Percentiles rank a stretch among this genome's conserved stretches.
Conservation (phyloP, 2,329 filamentous ascomycete genomes). For the Metarhizium anisopliae region DNA sequence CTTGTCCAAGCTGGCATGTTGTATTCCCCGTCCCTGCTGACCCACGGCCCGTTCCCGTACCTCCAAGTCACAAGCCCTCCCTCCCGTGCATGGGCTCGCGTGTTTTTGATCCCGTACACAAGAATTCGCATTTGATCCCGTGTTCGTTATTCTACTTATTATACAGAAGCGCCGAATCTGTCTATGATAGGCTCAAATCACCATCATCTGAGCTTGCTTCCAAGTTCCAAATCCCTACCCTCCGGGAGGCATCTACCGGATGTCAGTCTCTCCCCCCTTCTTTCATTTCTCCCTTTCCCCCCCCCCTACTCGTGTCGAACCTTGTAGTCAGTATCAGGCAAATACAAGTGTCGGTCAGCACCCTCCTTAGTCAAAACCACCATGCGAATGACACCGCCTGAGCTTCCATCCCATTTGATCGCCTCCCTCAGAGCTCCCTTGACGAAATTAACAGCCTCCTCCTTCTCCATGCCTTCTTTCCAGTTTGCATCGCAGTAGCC, state of each 20-base stretch:
- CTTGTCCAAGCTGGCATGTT: background rate
- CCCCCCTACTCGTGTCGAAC: slow-evolving; percentile 53
- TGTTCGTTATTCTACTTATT: slow-evolving; percentile 2
- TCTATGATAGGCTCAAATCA: background rate
- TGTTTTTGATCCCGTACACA: background rate
- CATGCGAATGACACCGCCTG: slow-evolving; percentile 95
- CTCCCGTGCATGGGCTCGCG: background rate
- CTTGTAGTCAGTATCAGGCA: slow-evolving; percentile 84
- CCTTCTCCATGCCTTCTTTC: slow-evolving; percentile 89
- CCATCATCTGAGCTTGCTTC: background rate
- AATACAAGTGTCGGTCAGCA: slow-evolving; percentile 86
- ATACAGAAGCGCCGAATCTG: slow-evolving; percentile 2
- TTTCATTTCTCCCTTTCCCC: slow-evolving; percentile 1
- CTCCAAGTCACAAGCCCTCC: background rate
- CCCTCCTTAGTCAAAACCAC: slow-evolving; percentile 88
- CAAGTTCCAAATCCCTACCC: background rate
- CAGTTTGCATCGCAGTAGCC: slow-evolving; percentile 97
- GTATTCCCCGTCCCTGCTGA: background rate
- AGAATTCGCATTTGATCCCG: background rate
- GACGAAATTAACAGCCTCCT: slow-evolving; percentile 84
- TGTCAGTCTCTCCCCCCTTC: slow-evolving; percentile 9
- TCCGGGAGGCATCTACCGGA: background rate
- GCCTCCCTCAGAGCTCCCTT: slow-evolving; percentile 86
- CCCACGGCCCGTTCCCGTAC: slow-evolving; percentile 1
- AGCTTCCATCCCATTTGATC: slow-evolving; percentile 99